These are phyloP conservation scores for Boletellus deceptivus DNA, from an alignment of 1,284 basidiomycete genomes.

Conservation along the genomic window DNA sequence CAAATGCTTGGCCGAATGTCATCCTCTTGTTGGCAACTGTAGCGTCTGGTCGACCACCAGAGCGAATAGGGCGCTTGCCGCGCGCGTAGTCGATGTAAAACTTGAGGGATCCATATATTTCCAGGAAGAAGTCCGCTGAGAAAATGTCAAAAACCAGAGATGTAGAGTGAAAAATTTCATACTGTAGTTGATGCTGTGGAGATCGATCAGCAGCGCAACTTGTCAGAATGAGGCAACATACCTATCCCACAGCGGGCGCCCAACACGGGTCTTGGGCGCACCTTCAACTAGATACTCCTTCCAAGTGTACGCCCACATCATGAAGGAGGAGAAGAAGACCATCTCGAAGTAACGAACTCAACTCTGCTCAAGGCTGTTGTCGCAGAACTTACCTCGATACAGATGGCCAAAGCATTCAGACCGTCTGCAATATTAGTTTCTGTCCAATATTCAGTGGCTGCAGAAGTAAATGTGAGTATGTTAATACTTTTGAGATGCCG, in stretches of 20 bases:
- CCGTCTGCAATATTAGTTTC: constrained; percentile 78
- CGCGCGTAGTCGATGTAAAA: constrained; percentile 56
- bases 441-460: constrained; percentile 77
- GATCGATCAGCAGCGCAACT: constrained; percentile 6
- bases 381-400: constrained; percentile 62
- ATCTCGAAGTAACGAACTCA: constrained; percentile 46
- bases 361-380: background rate
- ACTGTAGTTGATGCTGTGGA: constrained; percentile 68
- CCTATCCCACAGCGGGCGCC: constrained; percentile 74
- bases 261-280: constrained; percentile 47
- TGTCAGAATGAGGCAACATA: constrained; percentile 26
- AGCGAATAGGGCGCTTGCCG: constrained; percentile 46
- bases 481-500: background rate
- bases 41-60: constrained; percentile 30
- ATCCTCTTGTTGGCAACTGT: constrained; percentile 29
- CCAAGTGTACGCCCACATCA: constrained; percentile 80
- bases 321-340: constrained; percentile 75
- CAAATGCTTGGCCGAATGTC: constrained; percentile 54
- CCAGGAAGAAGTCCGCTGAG: constrained; percentile 62
- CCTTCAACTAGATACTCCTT: constrained; percentile 56
- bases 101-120: constrained; percentile 60
- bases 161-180: constrained; percentile 18
- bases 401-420: constrained; percentile 76
- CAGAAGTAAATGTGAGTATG: constrained; percentile 3
- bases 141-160: constrained; percentile 7